phyloP scores from a whole-genome alignment of 2,329 filamentous ascomycete species.

The Colletotrichum endophyticum region DNA sequence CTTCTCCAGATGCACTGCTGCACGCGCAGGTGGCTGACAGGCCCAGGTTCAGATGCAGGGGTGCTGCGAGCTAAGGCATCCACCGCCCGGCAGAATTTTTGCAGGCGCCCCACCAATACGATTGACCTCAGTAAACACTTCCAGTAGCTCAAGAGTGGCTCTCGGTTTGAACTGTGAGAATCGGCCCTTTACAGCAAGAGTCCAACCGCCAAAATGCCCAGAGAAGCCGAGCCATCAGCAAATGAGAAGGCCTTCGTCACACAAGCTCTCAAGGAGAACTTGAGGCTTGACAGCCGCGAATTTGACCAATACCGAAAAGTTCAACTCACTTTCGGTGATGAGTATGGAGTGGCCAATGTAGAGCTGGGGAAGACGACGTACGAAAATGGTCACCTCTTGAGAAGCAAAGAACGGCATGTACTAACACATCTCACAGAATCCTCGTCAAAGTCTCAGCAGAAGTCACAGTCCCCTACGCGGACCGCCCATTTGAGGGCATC shows the following conservation, averaged over 20 bases:
- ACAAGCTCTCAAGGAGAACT: slow-evolving; percentile 79
- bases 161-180: not conserved
- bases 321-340: slow-evolving; percentile 82
- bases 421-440: slow-evolving; percentile 59
- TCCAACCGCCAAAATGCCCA: slow-evolving; percentile 70
- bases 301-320: slow-evolving; percentile 82
- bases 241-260: slow-evolving; percentile 88
- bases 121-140: slow-evolving; percentile 22
- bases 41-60: not conserved
- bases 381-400: not conserved
- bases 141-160: not conserved
- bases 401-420: not conserved
- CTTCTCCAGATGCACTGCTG: not conserved
- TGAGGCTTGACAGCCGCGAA: slow-evolving; percentile 83
- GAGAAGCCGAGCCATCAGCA: slow-evolving; percentile 87
- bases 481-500: slow-evolving; percentile 93
- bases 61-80: slow-evolving; percentile 13
- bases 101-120: slow-evolving; percentile 24
- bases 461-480: slow-evolving; percentile 82
- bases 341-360: slow-evolving; percentile 89
- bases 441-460: slow-evolving; percentile 86
- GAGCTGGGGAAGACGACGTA: slow-evolving; percentile 89
- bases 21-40: not conserved
- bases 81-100: slow-evolving; percentile 59
- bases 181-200: slow-evolving; percentile 23